Conservation (phyloP, 768 basidiomycete genomes). For the Lentinula detonsa region DNA sequence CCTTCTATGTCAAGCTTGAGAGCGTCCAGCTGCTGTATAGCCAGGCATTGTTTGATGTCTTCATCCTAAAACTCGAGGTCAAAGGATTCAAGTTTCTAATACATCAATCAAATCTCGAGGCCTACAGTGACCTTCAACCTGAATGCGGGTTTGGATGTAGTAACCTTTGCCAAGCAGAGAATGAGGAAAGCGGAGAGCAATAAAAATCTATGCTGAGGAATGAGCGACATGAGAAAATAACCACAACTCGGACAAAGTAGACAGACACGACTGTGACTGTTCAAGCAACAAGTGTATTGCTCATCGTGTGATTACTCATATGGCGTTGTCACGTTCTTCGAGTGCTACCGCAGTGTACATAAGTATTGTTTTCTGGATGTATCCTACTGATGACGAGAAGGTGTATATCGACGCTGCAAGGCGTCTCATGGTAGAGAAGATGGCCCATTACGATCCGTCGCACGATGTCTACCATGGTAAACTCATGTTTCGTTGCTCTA, state of each 20-base stretch:
- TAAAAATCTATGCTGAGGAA: conserved; percentile 8
- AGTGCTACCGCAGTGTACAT: background rate
- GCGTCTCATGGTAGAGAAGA: conserved; percentile 62
- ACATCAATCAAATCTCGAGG: background rate
- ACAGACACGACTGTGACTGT: background rate
- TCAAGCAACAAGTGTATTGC: background rate
- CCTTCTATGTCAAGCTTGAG: conserved; percentile 60
- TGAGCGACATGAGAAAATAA: conserved; percentile 16
- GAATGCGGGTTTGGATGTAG: background rate
- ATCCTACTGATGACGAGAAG: conserved; percentile 49
- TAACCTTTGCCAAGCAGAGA: conserved; percentile 10
- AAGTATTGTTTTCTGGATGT: conserved; percentile 23
- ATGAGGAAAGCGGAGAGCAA: conserved; percentile 40
- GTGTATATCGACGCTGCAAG: conserved; percentile 53
- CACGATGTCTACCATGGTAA: conserved; percentile 77
- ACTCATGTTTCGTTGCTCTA: background rate
- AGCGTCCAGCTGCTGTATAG: conserved; percentile 40
- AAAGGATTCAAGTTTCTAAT: background rate
- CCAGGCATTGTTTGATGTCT: conserved; percentile 33
- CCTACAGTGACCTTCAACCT: background rate
- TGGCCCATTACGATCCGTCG: conserved; percentile 76
- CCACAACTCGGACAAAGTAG: conserved; percentile 17
- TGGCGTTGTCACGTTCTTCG: background rate
- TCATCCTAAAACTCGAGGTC: conserved; percentile 24
- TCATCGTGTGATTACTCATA: background rate